Base-by-base conservation (phyloP, 805 yeast species). In the Jamesozyma spencerorum region DNA sequence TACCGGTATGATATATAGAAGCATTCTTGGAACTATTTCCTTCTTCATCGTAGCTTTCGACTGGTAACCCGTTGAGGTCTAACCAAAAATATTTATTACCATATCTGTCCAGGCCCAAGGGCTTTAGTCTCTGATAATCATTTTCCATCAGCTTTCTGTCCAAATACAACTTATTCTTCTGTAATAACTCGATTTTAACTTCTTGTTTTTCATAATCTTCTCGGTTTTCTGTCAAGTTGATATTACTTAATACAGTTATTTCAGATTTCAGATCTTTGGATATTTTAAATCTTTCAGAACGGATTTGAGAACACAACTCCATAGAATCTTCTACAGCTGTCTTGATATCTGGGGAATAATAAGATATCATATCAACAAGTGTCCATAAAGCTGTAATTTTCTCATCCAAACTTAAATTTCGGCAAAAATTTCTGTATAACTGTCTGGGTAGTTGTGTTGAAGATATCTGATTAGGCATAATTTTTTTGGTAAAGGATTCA, bases 51-150 rank as follows among this genome's bases (percentile, higher is more conserved):
- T 12, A 39, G 5, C 6, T 8, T 10, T 70, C 52, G 6, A 69
- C 68, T 3, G 87, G 85, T 36, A 86, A 67, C 0, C 97, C 98
- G 54, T 82, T 81, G 47, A 71, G 70, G 54, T 90, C 97, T 55
- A 87, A 78, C 95, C 95, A 92, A 94, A 95, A 92, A 58, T 90
- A 92, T 48, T 88, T 69, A 64, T 92, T 92, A 58, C 69, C 87
- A 43, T 75, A 74, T 38, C 95, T 66, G 60, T 92, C 98, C 43
- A 78, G 72, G 2, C 98, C 98, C 20, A 92, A 64, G 24, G 76
- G 69, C 40, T 74, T 74, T 36, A 87, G 70, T 42, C 97, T 65
- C 56, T 86, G 95, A 44, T 81, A 70, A 53, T 88, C 95, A 37
- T 77, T 64, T 49, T 80, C 86, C 35, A 71, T 71, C 18, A 92